A percentile compares a stretch with the other conserved stretches of the same genome.
Conservation (phyloP, 768 basidiomycete genomes). For the Boletus vinaceobasis region DNA sequence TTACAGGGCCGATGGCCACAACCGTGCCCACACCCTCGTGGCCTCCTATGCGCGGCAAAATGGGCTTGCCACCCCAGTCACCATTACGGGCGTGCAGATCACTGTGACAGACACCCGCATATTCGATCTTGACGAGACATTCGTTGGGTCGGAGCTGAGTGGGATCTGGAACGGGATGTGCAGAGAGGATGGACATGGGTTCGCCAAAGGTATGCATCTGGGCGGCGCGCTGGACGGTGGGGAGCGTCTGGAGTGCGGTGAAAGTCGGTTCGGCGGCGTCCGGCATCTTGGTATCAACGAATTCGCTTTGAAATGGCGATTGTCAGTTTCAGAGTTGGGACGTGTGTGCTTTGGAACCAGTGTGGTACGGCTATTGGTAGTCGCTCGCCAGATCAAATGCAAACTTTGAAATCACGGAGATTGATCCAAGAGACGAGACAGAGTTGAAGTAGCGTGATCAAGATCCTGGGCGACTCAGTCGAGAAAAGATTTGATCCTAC, state of each 20-base stretch:
- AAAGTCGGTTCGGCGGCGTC: neutral
- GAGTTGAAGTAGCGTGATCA: too few relatives aligned
- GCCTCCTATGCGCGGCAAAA: slow-evolving; percentile 37
- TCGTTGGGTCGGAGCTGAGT: slow-evolving; percentile 20
- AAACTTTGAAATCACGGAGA: too few relatives aligned
- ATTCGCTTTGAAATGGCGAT: too few relatives aligned
- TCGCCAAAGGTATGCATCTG: slow-evolving; percentile 16
- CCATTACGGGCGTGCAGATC: slow-evolving; percentile 40
- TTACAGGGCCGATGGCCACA: slow-evolving; percentile 41
- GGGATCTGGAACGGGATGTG: slow-evolving; percentile 16
- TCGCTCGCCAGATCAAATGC: too few relatives aligned
- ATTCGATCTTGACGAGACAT: slow-evolving; percentile 40
- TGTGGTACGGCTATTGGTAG: too few relatives aligned
- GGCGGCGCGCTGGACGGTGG: slow-evolving; percentile 26
- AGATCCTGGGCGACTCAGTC: too few relatives aligned
- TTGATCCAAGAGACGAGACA: too few relatives aligned
- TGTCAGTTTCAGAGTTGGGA: too few relatives aligned
- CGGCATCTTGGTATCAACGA: too few relatives aligned
- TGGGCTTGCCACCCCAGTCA: slow-evolving; percentile 32
- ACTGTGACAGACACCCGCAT: slow-evolving; percentile 42
- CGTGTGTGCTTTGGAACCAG: too few relatives aligned
- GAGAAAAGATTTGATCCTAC: too few relatives aligned
- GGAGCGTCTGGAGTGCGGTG: slow-evolving; percentile 7
- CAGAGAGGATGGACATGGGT: slow-evolving; percentile 10
- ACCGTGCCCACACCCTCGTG: slow-evolving; percentile 48